Evolutionary conservation across 1,139 yeast genomes (phyloP), one percentile per base, ranked within the genome.

Genomic region (Protomyces arabidopsidicola): DNA sequence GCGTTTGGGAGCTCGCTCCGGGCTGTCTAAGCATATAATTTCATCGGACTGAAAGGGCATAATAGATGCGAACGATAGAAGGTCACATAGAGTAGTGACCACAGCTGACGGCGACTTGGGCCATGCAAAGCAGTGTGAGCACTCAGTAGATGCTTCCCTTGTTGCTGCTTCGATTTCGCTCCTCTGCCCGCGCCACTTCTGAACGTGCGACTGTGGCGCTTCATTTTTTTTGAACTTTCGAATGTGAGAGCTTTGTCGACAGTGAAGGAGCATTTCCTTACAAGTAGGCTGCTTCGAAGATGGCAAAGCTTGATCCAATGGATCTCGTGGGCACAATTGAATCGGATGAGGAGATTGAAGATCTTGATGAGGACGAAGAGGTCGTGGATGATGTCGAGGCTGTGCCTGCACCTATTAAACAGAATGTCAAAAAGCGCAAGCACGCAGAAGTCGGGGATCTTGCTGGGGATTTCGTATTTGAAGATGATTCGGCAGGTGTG

Each of bases 401-500:
- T 14, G 54, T 18, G 9, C 39, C 53, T 2, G 58, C n/a, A 2
- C 35, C 53, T 12, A 20, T 36, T 10, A 53, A 34, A 22, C 18
- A 18, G 31, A 50, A n/a, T 45, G 18, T 3, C 20, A 60, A 54
- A 54, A 45, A 60, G 50, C 31, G 63, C 68, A 69, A 70, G 64
- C 74, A 68, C 50, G 70, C 66, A 3, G 69, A 70, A 22, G 70
- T 69, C 16, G 73, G 74, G 27, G 79, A 77, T 42, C 79, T 76
- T 6, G 78, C 79, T 20, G 79, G 79, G 31, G 87, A 84, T 65
- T 79, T 91, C 60, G 85, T 86, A 67, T 90, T 91, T 35, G 84
- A 85, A 65, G 91, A 91, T 73, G 79, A 81, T 36, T 84, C 90
- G 69, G 81, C 82, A 16, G 76, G 84, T 31, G 95, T 86, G 22